These are phyloP conservation scores for Tolypocladium paradoxum DNA, from an alignment of 2,329 filamentous ascomycete species.

Conservation along the genomic window DNA sequence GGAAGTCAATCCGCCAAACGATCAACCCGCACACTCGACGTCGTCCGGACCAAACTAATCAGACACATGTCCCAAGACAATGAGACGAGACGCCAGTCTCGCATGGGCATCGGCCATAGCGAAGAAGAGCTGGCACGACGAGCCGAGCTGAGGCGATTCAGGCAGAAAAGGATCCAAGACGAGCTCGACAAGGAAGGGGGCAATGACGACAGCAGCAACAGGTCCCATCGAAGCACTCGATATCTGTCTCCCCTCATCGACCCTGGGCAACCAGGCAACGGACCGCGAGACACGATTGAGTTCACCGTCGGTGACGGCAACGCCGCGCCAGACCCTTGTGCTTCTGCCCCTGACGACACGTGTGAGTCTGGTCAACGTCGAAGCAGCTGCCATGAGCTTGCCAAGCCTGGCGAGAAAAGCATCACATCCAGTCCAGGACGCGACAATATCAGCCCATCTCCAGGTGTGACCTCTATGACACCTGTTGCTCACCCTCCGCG, in stretches of 20 bases:
- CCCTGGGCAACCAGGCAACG: conserved; percentile 20
- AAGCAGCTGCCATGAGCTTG: not conserved
- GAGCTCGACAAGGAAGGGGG: conserved; percentile 39
- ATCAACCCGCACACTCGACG: conserved; percentile 29
- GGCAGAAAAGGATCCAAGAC: conserved; percentile 46
- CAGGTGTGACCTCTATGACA: not conserved
- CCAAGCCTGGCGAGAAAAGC: not conserved
- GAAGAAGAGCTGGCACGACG: conserved; percentile 43
- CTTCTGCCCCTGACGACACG: not conserved
- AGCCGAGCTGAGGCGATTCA: conserved; percentile 44
- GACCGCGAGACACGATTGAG: conserved; percentile 39
- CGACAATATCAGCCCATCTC: not conserved
- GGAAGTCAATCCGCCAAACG: conserved; percentile 12
- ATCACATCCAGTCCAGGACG: not conserved
- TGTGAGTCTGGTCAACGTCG: not conserved
- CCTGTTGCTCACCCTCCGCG: not conserved
- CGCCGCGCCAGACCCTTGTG: not conserved
- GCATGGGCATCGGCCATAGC: conserved; percentile 31
- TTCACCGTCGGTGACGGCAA: conserved; percentile 19
- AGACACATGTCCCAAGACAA: conserved; percentile 35
- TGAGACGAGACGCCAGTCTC: conserved; percentile 27
- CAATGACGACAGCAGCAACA: conserved; percentile 20
- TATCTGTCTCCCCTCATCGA: conserved; percentile 16
- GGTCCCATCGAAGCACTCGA: conserved; percentile 13
- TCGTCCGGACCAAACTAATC: conserved; percentile 33